phyloP scores from a whole-genome alignment of 208 protist species.

The Sergeia podlipaevii region DNA sequence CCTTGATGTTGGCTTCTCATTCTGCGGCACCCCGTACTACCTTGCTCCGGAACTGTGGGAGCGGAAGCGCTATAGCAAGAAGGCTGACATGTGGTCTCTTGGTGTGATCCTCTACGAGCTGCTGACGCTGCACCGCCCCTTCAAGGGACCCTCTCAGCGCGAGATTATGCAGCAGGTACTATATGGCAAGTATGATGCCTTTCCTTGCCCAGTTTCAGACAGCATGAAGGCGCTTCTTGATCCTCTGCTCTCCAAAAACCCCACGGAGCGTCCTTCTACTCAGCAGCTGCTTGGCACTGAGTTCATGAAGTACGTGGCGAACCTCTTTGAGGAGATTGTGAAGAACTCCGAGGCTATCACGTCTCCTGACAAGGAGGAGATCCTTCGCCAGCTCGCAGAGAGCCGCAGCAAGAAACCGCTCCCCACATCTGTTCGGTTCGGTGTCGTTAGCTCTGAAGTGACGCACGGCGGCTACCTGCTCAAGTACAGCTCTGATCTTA shows the following conservation, averaged over 20 bases:
- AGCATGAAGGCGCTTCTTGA: conserved; percentile 71
- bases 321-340: conserved; percentile 87
- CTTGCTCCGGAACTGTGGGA: conserved; percentile 93
- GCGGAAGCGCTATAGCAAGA: conserved; percentile 92
- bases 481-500: conserved; percentile 83
- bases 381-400: conserved; percentile 62
- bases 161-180: conserved; percentile 87
- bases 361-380: conserved; percentile 52
- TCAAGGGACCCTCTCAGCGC: conserved; percentile 74
- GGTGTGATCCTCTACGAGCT: conserved; percentile 88
- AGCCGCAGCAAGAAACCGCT: conserved; percentile 33
- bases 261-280: conserved; percentile 56
- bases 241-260: conserved; percentile 65
- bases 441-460: conserved; percentile 48
- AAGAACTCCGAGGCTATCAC: conserved; percentile 72
- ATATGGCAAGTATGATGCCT: conserved; percentile 71
- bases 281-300: conserved; percentile 75
- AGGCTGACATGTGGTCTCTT: conserved; percentile 93
- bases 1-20: conserved; percentile 65
- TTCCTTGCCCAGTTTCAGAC: conserved; percentile 59
- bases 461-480: conserved; percentile 71
- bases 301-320: conserved; percentile 89
- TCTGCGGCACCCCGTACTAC: conserved; percentile 93
- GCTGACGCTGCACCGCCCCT: conserved; percentile 80
- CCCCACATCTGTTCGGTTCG: conserved; percentile 48